Evolutionary conservation across 176 grass and related monocot genomes (phyloP), one percentile per base, ranked within the genome.

Genomic region (Cenchrus americanus): DNA sequence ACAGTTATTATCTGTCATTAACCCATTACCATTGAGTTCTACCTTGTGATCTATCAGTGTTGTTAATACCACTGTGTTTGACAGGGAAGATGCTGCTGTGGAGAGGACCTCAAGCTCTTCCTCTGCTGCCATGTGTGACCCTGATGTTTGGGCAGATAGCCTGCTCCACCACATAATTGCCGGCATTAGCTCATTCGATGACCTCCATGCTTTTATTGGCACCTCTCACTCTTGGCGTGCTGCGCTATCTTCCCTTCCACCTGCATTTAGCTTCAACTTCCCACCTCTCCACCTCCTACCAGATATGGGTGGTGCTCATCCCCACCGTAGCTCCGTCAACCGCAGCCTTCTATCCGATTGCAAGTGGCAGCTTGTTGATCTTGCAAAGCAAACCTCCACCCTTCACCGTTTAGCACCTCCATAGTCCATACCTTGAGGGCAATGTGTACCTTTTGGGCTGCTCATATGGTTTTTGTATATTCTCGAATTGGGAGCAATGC

Each of bases 221-320:
- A 88, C 84, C 65, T 94, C 86, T 60, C 86, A 60, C 44, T 81
- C 92, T 77, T 91, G 92, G 92, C 86, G 80, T 2, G 30, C 55
- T 48, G 58, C 74, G 12, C 15, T 64, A 51, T 79, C 71, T 58
- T 57, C 89, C 58, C 59, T 62, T 43, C 76, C 76, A n/a, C 54
- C 64, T 8, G 2, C 40, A 66, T 80, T 73, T 75, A 78, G 40
- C 5, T 79, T 72, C 41, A 24, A 49, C 55, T 26, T 85, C 42
- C 88, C 92, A 27, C 89, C 86, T 51, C 88, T 88, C 42, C 83
- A 86, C 80, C 70, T 86, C 14, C 77, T 22, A 42, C 83, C 79
- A 44, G 23, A 24, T 59, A 23, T 26, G 2, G 5, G 5, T 55
- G 2, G 41, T 57, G 1, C 6, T 44, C 47, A 11, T 14, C 17